Evolutionary conservation across 257 asterid genomes (phyloP), one percentile per base, ranked within the genome.

Genomic region (Nicotiana sylvestris): DNA sequence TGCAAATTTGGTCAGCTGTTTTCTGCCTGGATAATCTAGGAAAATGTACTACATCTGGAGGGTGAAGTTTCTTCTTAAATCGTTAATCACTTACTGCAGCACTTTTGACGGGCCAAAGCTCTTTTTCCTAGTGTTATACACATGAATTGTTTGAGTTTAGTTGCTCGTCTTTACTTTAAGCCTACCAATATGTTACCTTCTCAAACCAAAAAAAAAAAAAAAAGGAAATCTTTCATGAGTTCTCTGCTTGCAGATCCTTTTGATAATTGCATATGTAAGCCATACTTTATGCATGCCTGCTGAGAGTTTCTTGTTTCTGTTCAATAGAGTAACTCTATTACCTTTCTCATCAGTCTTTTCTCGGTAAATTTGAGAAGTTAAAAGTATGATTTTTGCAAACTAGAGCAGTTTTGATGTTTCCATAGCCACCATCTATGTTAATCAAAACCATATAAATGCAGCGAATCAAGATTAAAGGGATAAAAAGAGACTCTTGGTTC

Each of bases 401-500:
- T 61, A 61, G 66, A 61, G 66, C 66, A n/a, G 7, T 7, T 61
- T 61, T 61, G 66, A 21, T 61, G 66, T 58, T 61, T 61, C 32
- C 12, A 61, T 61, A 61, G 5, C 66, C 25, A 61, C 32, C 32
- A n/a, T 60, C 25, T n/a, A 9, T 61, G 66, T 21, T 61, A 61
- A 61, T 57, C 29, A 21, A 32, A 61, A 21, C 32, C 32, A 21
- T 79, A 60, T 51, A 82, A 56, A 78, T 88, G 89, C 97, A 95
- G 99, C 89, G 98, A 76, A 91, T 93, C 81, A 94, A 85, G 78
- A 90, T 94, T 79, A 91, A 85, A 57, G 97, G 94, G 78, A 91
- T 95, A 58, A 92, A 78, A 86, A 89, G 82, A 72, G 97, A 95
- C 60, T 89, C 90, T 11, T 95, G 99, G 99, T 95, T 95, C 89